Conservation (phyloP, 768 basidiomycete species). For the Pholiota microspora region DNA sequence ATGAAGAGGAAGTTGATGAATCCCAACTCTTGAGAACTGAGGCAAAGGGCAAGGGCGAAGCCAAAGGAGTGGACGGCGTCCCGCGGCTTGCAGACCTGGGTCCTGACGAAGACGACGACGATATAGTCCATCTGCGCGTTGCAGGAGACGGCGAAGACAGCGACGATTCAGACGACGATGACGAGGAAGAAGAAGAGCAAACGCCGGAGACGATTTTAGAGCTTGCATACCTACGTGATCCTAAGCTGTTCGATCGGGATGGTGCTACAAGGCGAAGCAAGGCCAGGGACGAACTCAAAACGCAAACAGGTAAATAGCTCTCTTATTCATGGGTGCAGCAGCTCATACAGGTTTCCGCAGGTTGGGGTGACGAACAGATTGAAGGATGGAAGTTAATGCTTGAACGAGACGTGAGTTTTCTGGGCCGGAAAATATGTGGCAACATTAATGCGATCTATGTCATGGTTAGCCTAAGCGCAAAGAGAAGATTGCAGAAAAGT, state of each 20-base stretch:
- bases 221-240: conserved; percentile 71
- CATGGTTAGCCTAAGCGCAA: conserved; percentile 38
- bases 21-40: conserved; percentile 2
- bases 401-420: conserved; percentile 72
- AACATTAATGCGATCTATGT: background rate
- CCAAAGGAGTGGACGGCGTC: conserved; percentile 18
- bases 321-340: background rate
- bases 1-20: conserved; percentile 46
- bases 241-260: conserved; percentile 76
- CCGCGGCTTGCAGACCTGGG: conserved; percentile 45
- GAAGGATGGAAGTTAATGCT: conserved; percentile 93
- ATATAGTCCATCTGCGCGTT: conserved; percentile 38
- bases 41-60: conserved; percentile 26
- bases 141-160: conserved; percentile 59
- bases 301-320: conserved; percentile 55
- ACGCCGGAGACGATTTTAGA: conserved; percentile 68
- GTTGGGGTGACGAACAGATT: conserved; percentile 81
- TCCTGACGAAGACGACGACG: conserved; percentile 31
- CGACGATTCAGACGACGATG: conserved; percentile 35
- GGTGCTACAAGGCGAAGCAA: conserved; percentile 69
- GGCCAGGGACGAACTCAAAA: conserved; percentile 60
- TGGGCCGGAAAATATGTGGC: background rate
- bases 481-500: conserved; percentile 69
- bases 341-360: conserved; percentile 27
- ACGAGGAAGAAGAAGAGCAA: conserved; percentile 31